These are phyloP conservation scores for Cryptococcus sp. DNA, from an alignment of 1,284 basidiomycete genomes.

Conservation along the genomic window DNA sequence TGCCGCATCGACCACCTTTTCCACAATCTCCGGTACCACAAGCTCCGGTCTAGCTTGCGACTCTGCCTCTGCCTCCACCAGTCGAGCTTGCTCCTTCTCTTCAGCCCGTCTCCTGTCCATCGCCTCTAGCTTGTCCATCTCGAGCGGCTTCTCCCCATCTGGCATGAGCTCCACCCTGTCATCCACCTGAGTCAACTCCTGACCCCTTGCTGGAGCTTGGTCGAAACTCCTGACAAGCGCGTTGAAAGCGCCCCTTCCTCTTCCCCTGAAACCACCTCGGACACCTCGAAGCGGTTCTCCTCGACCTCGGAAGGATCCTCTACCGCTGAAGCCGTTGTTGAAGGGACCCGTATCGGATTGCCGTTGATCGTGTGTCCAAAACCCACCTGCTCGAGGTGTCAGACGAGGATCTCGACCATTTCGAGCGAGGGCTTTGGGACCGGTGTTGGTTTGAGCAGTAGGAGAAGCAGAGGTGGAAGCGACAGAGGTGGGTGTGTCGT, in stretches of 20 bases:
- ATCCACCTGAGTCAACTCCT: conserved; percentile 6
- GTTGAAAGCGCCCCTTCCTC: conserved; percentile 30
- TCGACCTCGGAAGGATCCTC: conserved; percentile 60
- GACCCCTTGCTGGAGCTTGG: conserved; percentile 6
- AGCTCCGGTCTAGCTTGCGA: too few relatives aligned
- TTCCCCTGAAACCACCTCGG: conserved; percentile 11
- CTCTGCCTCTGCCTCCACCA: too few relatives aligned
- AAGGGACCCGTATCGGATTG: conserved; percentile 24
- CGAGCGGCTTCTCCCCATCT: conserved; percentile 8
- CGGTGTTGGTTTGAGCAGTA: neutral
- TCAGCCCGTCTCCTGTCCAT: conserved; percentile 8
- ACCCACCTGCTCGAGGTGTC: conserved; percentile 77
- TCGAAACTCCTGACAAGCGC: too few relatives aligned
- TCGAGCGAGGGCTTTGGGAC: neutral
- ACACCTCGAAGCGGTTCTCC: conserved; percentile 47
- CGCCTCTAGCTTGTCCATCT: conserved; percentile 33
- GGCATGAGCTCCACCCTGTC: neutral
- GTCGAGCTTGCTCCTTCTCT: conserved; percentile 3
- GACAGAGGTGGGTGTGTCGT: neutral
- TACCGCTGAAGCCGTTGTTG: conserved; percentile 64
- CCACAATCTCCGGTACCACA: neutral
- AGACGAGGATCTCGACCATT: conserved; percentile 62
- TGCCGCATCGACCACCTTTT: neutral
- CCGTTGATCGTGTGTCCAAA: conserved; percentile 87
- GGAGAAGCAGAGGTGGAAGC: neutral